These are phyloP conservation scores for Forsythia suspensa DNA, from an alignment of 257 asterid genomes.

Conservation along the genomic window DNA sequence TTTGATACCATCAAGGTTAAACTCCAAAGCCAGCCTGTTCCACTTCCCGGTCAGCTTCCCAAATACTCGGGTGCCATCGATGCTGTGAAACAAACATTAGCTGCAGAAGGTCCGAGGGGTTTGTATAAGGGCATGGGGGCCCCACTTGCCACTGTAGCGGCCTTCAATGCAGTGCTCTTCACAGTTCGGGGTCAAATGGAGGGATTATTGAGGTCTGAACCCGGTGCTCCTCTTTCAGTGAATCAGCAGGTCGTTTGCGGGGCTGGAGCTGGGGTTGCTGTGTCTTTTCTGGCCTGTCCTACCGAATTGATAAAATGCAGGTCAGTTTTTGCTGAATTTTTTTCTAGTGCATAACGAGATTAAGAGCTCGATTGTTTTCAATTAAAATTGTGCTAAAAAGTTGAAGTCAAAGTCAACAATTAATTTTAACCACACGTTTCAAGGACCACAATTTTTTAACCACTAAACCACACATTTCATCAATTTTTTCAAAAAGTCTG, in stretches of 20 bases:
- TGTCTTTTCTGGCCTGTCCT: constrained; percentile 87
- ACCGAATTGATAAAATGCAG: constrained; percentile 94
- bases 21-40: constrained; percentile 95
- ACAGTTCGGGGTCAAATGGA: constrained; percentile 87
- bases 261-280: constrained; percentile 88
- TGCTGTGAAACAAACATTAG: constrained; percentile 83
- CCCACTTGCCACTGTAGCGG: constrained; percentile 87
- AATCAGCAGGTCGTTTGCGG: constrained; percentile 81
- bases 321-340: constrained; percentile 31
- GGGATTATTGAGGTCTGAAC: constrained; percentile 65
- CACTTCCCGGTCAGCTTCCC: constrained; percentile 77
- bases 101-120: constrained; percentile 92
- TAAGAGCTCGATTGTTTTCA: no score
- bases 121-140: constrained; percentile 98
- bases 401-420: no score
- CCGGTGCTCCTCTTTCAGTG: constrained; percentile 67
- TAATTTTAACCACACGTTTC: no score
- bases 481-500: no score
- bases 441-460: no score
- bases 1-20: constrained; percentile 94
- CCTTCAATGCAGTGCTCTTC: constrained; percentile 83
- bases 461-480: no score
- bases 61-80: constrained; percentile 81
- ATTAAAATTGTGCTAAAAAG: no score
- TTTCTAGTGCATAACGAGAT: neutral